Evolutionary conservation across 2,329 filamentous ascomycete species (phyloP), one percentile per base, ranked within the genome.

Genomic region (Blastomyces percursus): DNA sequence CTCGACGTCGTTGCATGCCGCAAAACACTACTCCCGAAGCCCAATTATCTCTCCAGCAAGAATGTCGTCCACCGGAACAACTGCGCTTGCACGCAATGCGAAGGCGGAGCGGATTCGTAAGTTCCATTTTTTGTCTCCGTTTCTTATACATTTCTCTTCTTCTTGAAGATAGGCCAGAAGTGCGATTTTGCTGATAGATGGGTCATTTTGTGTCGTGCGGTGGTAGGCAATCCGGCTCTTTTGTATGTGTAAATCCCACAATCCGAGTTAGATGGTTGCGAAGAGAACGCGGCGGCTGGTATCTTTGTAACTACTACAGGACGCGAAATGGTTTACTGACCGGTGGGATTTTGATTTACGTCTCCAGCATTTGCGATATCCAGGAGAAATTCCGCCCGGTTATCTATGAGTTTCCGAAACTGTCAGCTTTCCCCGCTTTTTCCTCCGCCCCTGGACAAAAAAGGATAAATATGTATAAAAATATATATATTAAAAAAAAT

Each of bases 351-450:
- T 27, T 44, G 32, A 35, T 35, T 58, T 42, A 30, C n/a, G 27
- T 11, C 21, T 59, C 52, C 65, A 96, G 92, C 71, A 84, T 97
- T 72, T 97, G 93, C 78, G 93, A 97, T 72, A 81, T 97, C 66
- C 93, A 97, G 78, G 93, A 96, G 69, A 95, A 91, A 75, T 97
- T 97, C 77, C 84, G 90, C 65, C 80, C 81, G 9, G 87, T 86
- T 62, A 96, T 97, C 70, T 84, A 87, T 77, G 87, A 95, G 72
- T 96, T 92, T 72, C 84, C 90, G 66, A 91, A 89, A 73, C 83
- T 96, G 86, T 90, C 80, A 64, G 79, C 48, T 32, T 21, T 57
- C 44, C 48, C 42, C 44, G 59, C 51, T 52, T 62, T 61, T 27
- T 11, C 3, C 3, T 16, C 27, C 27, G 27, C 27, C 4, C 27